These are phyloP conservation scores for Oropetium thomaeum DNA, from an alignment of 176 grass and related monocot genomes.

Conservation along the genomic window DNA sequence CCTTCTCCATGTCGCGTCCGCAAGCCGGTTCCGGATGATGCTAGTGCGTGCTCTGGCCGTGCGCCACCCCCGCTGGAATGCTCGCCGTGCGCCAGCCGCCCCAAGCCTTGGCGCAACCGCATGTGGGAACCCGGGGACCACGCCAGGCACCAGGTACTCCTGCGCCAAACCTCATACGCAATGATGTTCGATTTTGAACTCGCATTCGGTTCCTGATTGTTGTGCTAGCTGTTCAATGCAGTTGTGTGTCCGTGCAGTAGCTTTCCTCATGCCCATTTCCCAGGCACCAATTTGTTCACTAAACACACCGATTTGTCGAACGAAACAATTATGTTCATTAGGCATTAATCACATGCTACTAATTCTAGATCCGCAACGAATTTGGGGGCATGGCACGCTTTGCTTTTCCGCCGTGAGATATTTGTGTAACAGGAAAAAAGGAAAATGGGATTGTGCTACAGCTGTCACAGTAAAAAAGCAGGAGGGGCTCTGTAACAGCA, in stretches of 20 bases:
- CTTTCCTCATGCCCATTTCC: neutral
- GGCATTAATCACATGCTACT: neutral
- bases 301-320: neutral
- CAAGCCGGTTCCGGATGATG: neutral
- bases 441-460: neutral
- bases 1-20: neutral
- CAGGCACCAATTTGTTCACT: neutral
- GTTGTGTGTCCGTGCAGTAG: neutral
- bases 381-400: neutral
- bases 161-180: neutral
- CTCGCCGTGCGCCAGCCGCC: neutral
- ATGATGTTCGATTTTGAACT: neutral
- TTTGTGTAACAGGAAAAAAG: neutral
- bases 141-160: neutral
- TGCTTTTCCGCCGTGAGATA: neutral
- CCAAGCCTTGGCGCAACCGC: neutral
- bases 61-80: neutral
- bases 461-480: constrained; percentile 13
- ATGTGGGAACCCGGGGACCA: neutral
- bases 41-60: neutral
- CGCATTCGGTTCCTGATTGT: neutral
- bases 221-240: neutral
- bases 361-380: neutral
- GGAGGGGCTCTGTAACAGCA: neutral
- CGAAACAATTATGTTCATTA: neutral